A percentile compares a stretch with the other conserved stretches of the same genome.
Conservation (phyloP, 805 yeast species). For the Lipomyces yamadae region DNA sequence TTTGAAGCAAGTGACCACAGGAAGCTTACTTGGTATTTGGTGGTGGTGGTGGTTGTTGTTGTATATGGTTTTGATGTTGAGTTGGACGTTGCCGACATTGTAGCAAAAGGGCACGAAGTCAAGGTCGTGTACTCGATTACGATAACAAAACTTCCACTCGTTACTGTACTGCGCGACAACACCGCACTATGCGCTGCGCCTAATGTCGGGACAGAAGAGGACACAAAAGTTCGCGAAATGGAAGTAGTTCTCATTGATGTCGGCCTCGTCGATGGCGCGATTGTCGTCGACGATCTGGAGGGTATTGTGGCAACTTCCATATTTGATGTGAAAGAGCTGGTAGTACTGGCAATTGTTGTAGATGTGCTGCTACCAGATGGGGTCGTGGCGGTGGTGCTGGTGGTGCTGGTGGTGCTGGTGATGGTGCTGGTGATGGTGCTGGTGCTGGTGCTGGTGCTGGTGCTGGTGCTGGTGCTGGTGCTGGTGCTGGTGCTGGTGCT, state of each 20-base stretch:
- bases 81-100: not conserved
- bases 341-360: not conserved
- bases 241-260: not conserved
- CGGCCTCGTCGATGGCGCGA: slow-evolving; percentile 5
- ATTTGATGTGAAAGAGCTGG: not conserved
- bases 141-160: not conserved
- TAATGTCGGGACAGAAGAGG: not conserved
- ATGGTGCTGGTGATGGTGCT: not conserved
- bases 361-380: not conserved
- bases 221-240: not conserved
- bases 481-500: not conserved
- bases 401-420: not conserved
- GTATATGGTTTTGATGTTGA: not conserved
- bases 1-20: not conserved
- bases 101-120: not conserved
- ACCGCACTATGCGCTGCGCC: not conserved
- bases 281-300: not conserved
- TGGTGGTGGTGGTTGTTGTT: not conserved
- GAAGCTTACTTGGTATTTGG: not conserved
- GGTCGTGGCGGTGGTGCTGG: not conserved
- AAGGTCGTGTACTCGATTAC: not conserved
- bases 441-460: not conserved
- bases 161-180: not conserved
- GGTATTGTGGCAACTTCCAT: not conserved
- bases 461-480: not conserved